phyloP scores from a whole-genome alignment of 2,329 filamentous ascomycete species.

The Apiospora aurea region DNA sequence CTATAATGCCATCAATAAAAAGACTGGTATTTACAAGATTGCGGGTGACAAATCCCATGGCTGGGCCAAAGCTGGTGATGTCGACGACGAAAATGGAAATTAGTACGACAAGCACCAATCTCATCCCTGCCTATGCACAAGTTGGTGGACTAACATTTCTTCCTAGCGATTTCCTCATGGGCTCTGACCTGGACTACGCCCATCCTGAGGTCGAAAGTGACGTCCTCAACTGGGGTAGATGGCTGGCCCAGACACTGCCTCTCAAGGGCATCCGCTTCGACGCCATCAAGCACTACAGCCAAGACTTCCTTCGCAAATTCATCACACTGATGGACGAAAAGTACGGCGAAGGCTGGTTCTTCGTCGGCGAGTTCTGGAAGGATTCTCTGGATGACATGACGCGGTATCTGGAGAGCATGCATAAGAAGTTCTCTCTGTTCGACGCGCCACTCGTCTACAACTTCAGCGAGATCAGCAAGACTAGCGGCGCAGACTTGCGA shows the following conservation, averaged over 20 bases:
- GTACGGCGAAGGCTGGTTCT: conserved; percentile 61
- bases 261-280: conserved; percentile 44
- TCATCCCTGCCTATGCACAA: neutral
- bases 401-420: conserved; percentile 64
- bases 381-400: conserved; percentile 62
- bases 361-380: conserved; percentile 76
- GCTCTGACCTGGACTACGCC: conserved; percentile 43
- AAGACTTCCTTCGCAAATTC: conserved; percentile 41
- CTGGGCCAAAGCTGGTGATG: conserved; percentile 59
- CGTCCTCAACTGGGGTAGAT: conserved; percentile 40
- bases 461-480: conserved; percentile 65
- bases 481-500: conserved; percentile 65
- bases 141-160: conserved; percentile 33
- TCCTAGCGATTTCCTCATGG: conserved; percentile 41
- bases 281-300: conserved; percentile 45
- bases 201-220: conserved; percentile 41
- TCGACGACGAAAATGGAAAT: conserved; percentile 67
- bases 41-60: conserved; percentile 73
- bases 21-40: conserved; percentile 70
- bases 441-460: conserved; percentile 74
- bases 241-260: conserved; percentile 40
- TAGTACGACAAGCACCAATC: neutral
- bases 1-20: conserved; percentile 61
- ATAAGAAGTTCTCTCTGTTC: conserved; percentile 66
- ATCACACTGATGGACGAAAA: conserved; percentile 35